These are phyloP conservation scores for Yamadazyma atlantica DNA, from an alignment of 1,139 yeast species.

Conservation along the genomic window DNA sequence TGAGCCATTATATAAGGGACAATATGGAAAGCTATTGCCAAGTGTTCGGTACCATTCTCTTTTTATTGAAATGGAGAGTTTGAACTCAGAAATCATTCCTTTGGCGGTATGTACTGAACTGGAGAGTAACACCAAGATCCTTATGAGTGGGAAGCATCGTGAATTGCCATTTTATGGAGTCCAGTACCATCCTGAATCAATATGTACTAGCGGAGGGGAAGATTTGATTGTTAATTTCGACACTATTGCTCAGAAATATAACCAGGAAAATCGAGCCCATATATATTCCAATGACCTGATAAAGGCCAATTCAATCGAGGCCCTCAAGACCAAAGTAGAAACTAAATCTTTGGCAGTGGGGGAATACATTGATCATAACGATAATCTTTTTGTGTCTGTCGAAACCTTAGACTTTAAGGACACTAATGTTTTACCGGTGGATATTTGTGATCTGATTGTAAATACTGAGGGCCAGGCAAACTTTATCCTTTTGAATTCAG, in stretches of 20 bases:
- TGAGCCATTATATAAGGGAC: conserved; percentile 33
- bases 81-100: conserved; percentile 43
- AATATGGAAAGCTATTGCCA: conserved; percentile 36
- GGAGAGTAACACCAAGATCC: conserved; percentile 32
- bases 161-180: conserved; percentile 81
- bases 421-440: conserved; percentile 28
- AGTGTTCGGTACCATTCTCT: conserved; percentile 91
- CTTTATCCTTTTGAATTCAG: conserved; percentile 68
- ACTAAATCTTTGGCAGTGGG: conserved; percentile 9
- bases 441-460: conserved; percentile 49
- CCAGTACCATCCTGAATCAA: conserved; percentile 96
- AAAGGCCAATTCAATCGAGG: not conserved
- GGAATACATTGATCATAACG: conserved; percentile 5
- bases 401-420: conserved; percentile 8
- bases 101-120: conserved; percentile 53
- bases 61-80: conserved; percentile 41
- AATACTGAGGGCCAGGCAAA: conserved; percentile 24
- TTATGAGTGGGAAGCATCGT: conserved; percentile 52
- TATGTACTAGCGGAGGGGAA: conserved; percentile 73
- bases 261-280: conserved; percentile 18
- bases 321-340: conserved; percentile 8
- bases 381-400: conserved; percentile 7
- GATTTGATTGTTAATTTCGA: conserved; percentile 64
- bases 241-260: conserved; percentile 44
- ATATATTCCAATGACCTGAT: not conserved